phyloP scores from a whole-genome alignment of 257 asterid species.

The Ehretia macrophylla region DNA sequence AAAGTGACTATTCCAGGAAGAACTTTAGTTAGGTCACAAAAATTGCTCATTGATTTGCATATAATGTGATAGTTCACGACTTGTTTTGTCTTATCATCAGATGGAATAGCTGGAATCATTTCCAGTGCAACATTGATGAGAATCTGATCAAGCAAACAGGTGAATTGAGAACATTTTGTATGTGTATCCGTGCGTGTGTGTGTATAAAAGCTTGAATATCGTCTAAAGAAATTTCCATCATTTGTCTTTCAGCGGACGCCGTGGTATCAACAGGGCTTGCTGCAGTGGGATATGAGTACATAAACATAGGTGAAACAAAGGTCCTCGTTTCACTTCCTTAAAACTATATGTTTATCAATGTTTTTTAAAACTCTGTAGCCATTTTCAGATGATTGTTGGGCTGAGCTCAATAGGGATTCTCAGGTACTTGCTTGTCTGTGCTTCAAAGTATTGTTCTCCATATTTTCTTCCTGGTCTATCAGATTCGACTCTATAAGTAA shows the following conservation, averaged over 20 bases:
- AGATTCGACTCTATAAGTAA: too few species aligned
- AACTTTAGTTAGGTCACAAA: too few species aligned
- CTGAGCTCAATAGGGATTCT: constrained; percentile 71
- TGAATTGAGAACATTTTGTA: constrained; percentile 6
- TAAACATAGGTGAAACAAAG: constrained; percentile 52
- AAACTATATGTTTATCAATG: background rate
- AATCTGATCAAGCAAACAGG: constrained; percentile 70
- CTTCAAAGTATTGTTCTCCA: too few species aligned
- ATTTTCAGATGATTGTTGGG: constrained; percentile 93
- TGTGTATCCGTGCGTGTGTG: background rate
- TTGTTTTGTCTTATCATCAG: constrained; percentile 27
- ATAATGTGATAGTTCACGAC: too few species aligned
- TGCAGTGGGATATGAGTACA: constrained; percentile 54
- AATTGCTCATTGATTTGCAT: too few species aligned
- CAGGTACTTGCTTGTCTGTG: constrained; percentile 24
- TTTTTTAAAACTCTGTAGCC: constrained; percentile 1
- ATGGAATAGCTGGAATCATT: constrained; percentile 99
- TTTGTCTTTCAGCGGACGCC: constrained; percentile 54
- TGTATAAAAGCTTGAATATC: too few species aligned
- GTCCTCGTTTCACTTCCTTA: background rate
- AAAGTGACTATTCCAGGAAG: too few species aligned
- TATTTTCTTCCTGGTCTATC: too few species aligned
- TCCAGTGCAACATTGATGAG: constrained; percentile 66
- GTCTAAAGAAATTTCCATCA: too few species aligned
- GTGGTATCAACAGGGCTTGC: constrained; percentile 73